These are phyloP conservation scores for Psilocybe mexicana DNA, from an alignment of 1,284 basidiomycete genomes.

Conservation along the genomic window DNA sequence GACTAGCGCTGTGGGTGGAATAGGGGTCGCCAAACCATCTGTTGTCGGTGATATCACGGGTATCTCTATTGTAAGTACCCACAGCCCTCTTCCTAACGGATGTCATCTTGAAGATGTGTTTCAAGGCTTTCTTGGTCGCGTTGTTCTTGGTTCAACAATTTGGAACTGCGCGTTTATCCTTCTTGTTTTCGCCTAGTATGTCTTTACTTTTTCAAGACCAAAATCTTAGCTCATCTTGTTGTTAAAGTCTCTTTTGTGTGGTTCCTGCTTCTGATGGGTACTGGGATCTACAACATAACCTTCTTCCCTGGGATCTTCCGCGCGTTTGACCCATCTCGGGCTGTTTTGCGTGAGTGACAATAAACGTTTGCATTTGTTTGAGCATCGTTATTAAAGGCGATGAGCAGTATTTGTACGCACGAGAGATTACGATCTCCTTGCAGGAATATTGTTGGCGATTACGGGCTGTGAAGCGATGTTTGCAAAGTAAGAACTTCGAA, in stretches of 20 bases:
- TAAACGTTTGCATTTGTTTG: neutral
- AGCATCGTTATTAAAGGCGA: neutral
- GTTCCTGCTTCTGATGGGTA: conserved; percentile 51
- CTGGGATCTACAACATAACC: conserved; percentile 61
- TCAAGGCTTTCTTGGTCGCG: conserved; percentile 53
- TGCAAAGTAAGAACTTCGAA: conserved; percentile 47
- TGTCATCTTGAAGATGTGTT: neutral
- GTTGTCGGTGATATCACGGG: conserved; percentile 47
- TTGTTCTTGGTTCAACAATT: conserved; percentile 62
- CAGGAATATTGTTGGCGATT: conserved; percentile 63
- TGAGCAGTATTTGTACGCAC: conserved; percentile 62
- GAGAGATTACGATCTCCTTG: conserved; percentile 56
- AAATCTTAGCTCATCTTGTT: neutral
- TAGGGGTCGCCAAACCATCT: conserved; percentile 56
- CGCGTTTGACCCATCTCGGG: conserved; percentile 67
- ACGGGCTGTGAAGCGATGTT: conserved; percentile 73
- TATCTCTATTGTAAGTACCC: conserved; percentile 54
- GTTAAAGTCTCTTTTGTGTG: conserved; percentile 54
- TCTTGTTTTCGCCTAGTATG: conserved; percentile 55
- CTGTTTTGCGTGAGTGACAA: conserved; percentile 50
- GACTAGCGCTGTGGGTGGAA: conserved; percentile 65
- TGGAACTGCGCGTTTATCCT: conserved; percentile 54
- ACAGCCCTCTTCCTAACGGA: neutral
- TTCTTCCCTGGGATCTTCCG: conserved; percentile 60
- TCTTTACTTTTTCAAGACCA: neutral